Conservation (phyloP, 2,329 filamentous ascomycete genomes). For the Calycina herbarum region DNA sequence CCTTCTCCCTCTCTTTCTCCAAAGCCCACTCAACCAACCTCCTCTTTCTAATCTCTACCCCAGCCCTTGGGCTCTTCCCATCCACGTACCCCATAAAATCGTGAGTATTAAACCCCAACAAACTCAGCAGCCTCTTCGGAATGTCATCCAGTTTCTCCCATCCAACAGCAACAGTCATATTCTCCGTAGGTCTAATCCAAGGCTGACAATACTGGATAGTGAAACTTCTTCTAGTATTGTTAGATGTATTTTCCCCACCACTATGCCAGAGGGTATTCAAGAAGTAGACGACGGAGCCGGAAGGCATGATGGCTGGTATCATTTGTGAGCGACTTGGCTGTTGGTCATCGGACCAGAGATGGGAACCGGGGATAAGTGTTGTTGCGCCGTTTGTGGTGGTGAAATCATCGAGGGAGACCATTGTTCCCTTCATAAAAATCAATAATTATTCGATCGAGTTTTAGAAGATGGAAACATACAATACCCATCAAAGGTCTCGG, state of each 20-base stretch:
- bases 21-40: conserved; percentile 34
- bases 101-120: conserved; percentile 35
- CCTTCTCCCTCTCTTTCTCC: conserved; percentile 17
- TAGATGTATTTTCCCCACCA: conserved; percentile 32
- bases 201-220: conserved; percentile 37
- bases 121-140: conserved; percentile 28
- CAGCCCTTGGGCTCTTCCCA: conserved; percentile 31
- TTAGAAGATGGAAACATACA: conserved; percentile 20
- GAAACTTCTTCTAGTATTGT: conserved; percentile 27
- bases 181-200: conserved; percentile 43
- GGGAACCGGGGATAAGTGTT: conserved; percentile 35
- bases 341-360: conserved; percentile 34
- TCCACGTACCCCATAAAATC: conserved; percentile 37
- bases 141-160: conserved; percentile 35
- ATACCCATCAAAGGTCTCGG: conserved; percentile 35
- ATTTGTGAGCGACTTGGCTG: conserved; percentile 33
- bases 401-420: conserved; percentile 37
- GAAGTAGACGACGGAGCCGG: conserved; percentile 35
- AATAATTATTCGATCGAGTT: neutral
- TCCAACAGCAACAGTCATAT: conserved; percentile 40
- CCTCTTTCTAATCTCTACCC: conserved; percentile 36
- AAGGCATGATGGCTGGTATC: conserved; percentile 35
- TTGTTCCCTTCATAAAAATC: conserved; percentile 29
- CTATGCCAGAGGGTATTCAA: conserved; percentile 36
- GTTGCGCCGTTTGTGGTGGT: conserved; percentile 36